These are phyloP conservation scores for Magnolia officinalis DNA, from an alignment of 164 flowering plant species.

Conservation along the genomic window DNA sequence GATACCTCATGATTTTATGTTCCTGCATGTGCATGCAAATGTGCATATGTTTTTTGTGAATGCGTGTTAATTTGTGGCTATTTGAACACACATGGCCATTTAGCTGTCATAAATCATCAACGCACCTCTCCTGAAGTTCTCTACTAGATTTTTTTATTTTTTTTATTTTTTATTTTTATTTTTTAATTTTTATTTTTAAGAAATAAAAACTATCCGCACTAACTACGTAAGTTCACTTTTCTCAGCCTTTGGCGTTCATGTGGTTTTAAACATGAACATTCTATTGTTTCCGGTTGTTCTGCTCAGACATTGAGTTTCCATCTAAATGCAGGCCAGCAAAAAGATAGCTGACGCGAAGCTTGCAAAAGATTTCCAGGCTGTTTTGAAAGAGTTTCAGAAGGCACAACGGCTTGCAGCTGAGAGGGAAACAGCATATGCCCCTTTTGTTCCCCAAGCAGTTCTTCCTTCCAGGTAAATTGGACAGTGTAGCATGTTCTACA, in stretches of 20 bases:
- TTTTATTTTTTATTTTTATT: too few species aligned
- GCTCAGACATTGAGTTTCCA: constrained; percentile 4
- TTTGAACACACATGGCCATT: too few species aligned
- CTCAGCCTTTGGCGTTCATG: background rate
- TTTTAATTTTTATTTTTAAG: too few species aligned
- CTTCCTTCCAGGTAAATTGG: constrained; percentile 47
- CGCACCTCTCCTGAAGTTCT: background rate
- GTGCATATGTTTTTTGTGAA: background rate
- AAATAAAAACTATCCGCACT: background rate
- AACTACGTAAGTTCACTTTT: background rate
- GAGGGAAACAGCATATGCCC: constrained; percentile 64
- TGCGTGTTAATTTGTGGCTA: background rate
- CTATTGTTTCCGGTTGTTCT: background rate
- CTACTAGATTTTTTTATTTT: background rate
- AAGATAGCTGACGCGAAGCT: constrained; percentile 80
- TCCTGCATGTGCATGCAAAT: background rate
- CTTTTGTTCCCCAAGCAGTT: constrained; percentile 43
- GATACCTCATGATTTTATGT: background rate
- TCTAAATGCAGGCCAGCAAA: constrained; percentile 52
- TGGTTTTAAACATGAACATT: background rate
- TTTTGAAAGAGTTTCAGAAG: constrained; percentile 75
- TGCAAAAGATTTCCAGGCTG: constrained; percentile 73
- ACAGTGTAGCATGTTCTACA: background rate
- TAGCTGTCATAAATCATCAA: too few species aligned
- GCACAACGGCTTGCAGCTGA: constrained; percentile 78